A percentile compares a stretch with the other conserved stretches of the same genome.
phyloP scores from a whole-genome alignment of 2,329 filamentous ascomycete genomes.

The Westerdykella aurantiaca region DNA sequence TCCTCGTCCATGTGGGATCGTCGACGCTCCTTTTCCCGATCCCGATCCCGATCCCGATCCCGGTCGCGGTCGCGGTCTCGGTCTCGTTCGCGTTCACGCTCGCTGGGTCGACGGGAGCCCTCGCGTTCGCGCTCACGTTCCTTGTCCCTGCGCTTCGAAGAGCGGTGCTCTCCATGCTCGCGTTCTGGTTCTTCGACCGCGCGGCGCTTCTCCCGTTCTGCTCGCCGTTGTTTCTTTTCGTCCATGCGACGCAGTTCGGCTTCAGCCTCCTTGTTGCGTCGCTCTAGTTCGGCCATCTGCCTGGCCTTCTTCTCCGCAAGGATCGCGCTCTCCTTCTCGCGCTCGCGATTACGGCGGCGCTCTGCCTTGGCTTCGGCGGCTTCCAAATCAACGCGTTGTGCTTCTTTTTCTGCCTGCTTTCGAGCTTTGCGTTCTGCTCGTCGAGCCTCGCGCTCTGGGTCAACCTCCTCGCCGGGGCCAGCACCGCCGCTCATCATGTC shows the following conservation, averaged over 20 bases:
- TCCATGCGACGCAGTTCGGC: slow-evolving; percentile 36
- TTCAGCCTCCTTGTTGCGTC: slow-evolving; percentile 34
- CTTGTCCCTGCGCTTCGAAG: slow-evolving; percentile 33
- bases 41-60: too few species aligned
- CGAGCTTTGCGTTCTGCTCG: not conserved
- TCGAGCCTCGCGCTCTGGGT: not conserved
- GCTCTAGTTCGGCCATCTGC: slow-evolving; percentile 35
- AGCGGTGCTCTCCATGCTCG: slow-evolving; percentile 29
- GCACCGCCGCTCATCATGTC: slow-evolving; percentile 16
- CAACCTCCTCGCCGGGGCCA: not conserved
- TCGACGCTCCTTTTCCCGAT: slow-evolving; percentile 22
- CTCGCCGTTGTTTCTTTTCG: slow-evolving; percentile 35
- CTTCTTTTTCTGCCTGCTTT: slow-evolving; percentile 4
- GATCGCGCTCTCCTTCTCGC: slow-evolving; percentile 28
- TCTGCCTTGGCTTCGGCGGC: slow-evolving; percentile 34
- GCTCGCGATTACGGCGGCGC: slow-evolving; percentile 35
- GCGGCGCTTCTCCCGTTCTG: slow-evolving; percentile 28
- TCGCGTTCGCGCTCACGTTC: slow-evolving; percentile 24
- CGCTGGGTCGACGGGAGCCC: slow-evolving; percentile 21
- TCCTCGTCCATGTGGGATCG: slow-evolving; percentile 34
- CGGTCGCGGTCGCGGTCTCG: too few species aligned
- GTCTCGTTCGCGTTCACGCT: not conserved
- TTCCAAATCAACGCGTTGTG: slow-evolving; percentile 28
- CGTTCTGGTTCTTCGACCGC: slow-evolving; percentile 20
- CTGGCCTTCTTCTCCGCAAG: slow-evolving; percentile 35